phyloP scores from a whole-genome alignment of 2,329 filamentous ascomycete species.

The Aotearoamyces nothofagi region DNA sequence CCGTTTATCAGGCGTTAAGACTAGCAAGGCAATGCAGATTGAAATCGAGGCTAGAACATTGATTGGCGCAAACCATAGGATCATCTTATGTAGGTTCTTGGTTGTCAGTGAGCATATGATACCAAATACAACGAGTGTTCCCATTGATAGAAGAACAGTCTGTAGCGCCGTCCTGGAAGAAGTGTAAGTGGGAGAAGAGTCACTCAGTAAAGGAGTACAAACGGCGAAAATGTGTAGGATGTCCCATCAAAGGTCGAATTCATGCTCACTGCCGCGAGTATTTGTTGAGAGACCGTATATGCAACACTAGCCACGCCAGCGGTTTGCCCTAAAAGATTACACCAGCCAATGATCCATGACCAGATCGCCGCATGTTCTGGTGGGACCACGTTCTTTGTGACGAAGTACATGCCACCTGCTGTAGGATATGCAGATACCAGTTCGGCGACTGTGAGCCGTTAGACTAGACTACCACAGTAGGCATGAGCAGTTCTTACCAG shows the following conservation, averaged over 20 bases:
- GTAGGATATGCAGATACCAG: conserved; percentile 42
- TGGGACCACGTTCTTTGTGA: conserved; percentile 36
- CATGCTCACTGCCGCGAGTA: conserved; percentile 45
- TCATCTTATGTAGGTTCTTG: conserved; percentile 39
- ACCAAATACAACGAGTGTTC: conserved; percentile 35
- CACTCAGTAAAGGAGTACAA: conserved; percentile 16
- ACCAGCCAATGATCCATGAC: conserved; percentile 44
- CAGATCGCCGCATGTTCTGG: conserved; percentile 41
- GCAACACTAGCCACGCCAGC: conserved; percentile 46
- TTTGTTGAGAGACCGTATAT: conserved; percentile 49
- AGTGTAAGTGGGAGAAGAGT: neutral
- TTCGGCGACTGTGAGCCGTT: conserved; percentile 33
- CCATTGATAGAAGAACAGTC: conserved; percentile 41
- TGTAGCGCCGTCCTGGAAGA: conserved; percentile 35
- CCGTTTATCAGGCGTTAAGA: conserved; percentile 33
- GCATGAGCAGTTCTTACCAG: conserved; percentile 21
- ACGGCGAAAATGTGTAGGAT: conserved; percentile 40
- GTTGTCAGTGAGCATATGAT: conserved; percentile 48
- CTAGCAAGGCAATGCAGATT: conserved; percentile 40
- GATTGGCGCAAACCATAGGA: conserved; percentile 51
- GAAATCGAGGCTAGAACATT: conserved; percentile 44
- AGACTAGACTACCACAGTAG: conserved; percentile 13
- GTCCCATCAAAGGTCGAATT: conserved; percentile 35
- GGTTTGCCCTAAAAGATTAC: conserved; percentile 49
- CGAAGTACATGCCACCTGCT: conserved; percentile 36